Percentiles rank a stretch among this genome's conserved stretches.
These are phyloP conservation scores for Coemansia sp. DNA, from an alignment of 192 early-diverging fungal genomes.

Conservation along the genomic window DNA sequence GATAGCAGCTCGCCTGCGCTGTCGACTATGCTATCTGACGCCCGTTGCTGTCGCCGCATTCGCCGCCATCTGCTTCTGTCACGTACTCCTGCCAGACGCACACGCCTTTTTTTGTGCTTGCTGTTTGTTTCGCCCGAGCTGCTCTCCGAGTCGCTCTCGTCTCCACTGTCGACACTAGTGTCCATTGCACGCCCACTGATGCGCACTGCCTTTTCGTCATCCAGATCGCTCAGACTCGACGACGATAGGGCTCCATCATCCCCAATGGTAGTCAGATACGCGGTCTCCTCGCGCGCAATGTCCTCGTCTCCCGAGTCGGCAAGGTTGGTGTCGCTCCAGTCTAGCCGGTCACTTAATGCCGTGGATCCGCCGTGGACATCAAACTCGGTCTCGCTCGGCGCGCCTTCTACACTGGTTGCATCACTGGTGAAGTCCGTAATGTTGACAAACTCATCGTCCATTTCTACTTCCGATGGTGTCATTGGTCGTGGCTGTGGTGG, in stretches of 20 bases:
- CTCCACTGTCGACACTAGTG: conserved; percentile 38
- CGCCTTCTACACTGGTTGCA: conserved; percentile 13
- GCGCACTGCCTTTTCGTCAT: conserved; percentile 27
- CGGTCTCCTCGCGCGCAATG: conserved; percentile 41
- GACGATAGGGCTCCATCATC: conserved; percentile 36
- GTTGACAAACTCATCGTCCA: conserved; percentile 53
- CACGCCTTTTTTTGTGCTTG: not conserved
- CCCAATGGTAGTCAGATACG: conserved; percentile 31
- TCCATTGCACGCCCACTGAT: conserved; percentile 10
- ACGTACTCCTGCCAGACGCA: not conserved
- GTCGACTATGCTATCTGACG: conserved; percentile 3
- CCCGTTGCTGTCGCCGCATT: not conserved
- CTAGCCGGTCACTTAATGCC: not conserved
- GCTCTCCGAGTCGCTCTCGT: conserved; percentile 47
- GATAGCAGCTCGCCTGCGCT: conserved; percentile 9
- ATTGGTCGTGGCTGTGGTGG: not conserved
- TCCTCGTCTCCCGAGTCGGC: conserved; percentile 33
- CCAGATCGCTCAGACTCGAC: conserved; percentile 51
- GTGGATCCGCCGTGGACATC: conserved; percentile 20
- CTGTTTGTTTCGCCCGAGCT: conserved; percentile 2
- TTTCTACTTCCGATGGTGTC: not conserved
- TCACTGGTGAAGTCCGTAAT: conserved; percentile 56
- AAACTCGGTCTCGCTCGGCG: conserved; percentile 49
- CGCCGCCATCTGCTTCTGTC: not conserved
- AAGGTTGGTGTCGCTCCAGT: conserved; percentile 36